A percentile compares a stretch with the other conserved stretches of the same genome.
Evolutionary conservation across 2,329 filamentous ascomycete genomes (phyloP).

Genomic region (Aspergillus unguis): DNA sequence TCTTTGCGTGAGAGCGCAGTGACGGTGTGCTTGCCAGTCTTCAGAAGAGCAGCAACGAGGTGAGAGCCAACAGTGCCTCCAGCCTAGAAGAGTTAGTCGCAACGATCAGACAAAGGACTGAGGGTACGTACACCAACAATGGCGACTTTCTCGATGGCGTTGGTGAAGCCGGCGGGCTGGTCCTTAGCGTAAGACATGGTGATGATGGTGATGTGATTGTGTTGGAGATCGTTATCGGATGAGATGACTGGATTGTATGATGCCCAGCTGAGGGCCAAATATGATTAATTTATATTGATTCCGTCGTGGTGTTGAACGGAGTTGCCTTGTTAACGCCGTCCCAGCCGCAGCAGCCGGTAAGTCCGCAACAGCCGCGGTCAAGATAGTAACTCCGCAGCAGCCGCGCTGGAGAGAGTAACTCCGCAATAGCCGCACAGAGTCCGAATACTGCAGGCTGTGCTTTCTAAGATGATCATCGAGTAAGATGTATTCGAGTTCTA

Average conservation of each 20-base stretch:
- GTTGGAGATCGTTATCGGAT: not conserved
- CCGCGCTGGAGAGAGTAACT: not conserved
- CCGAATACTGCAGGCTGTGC: slow-evolving; percentile 18
- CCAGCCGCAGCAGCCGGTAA: not conserved
- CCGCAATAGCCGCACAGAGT: not conserved
- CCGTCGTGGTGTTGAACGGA: not conserved
- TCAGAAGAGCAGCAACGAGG: slow-evolving; percentile 38
- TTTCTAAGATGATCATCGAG: not conserved
- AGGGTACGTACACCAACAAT: slow-evolving; percentile 36
- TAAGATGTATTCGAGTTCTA: not conserved
- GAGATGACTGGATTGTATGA: not conserved
- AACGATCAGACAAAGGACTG: not conserved
- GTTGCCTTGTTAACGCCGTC: not conserved
- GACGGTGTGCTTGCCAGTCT: slow-evolving; percentile 50
- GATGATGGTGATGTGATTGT: not conserved
- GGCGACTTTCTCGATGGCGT: slow-evolving; percentile 37
- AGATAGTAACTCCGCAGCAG: not conserved
- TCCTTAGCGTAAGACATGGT: slow-evolving; percentile 20
- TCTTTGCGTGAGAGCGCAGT: slow-evolving; percentile 51
- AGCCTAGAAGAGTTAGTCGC: slow-evolving; percentile 27
- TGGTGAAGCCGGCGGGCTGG: slow-evolving; percentile 25
- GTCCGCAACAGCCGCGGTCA: not conserved
- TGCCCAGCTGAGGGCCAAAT: not conserved
- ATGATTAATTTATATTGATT: not conserved
- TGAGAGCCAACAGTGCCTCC: slow-evolving; percentile 33